Conservation (phyloP, 148 eudicot species). For the Agrostemma githago region DNA sequence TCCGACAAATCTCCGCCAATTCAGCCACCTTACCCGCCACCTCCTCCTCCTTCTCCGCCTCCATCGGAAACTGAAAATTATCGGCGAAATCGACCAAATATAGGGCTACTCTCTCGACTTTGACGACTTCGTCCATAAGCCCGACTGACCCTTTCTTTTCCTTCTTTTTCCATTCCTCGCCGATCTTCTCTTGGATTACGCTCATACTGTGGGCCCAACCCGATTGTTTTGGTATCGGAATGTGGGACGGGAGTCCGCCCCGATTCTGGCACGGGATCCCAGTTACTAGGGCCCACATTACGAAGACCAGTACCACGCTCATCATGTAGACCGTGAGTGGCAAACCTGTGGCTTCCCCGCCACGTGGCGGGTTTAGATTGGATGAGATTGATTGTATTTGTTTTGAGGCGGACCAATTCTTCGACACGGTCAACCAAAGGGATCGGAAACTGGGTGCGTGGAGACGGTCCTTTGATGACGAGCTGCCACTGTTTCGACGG, state of each 20-base stretch:
- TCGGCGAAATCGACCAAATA: constrained; percentile 49
- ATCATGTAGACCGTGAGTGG: constrained; percentile 62
- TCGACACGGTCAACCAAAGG: constrained; percentile 59
- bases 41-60: constrained; percentile 57
- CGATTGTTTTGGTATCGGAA: constrained; percentile 55
- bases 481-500: constrained; percentile 33
- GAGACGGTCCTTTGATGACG: constrained; percentile 28
- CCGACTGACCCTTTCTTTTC: constrained; percentile 79
- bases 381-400: constrained; percentile 74
- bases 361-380: constrained; percentile 70
- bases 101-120: constrained; percentile 48
- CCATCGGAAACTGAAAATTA: constrained; percentile 60
- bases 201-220: constrained; percentile 61
- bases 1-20: constrained; percentile 54
- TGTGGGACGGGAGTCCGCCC: constrained; percentile 56
- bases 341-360: constrained; percentile 56
- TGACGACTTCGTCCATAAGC: constrained; percentile 66
- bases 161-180: constrained; percentile 88
- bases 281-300: constrained; percentile 83
- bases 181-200: constrained; percentile 72
- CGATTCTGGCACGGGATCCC: constrained; percentile 87
- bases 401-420: constrained; percentile 83
- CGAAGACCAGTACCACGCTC: constrained; percentile 60
- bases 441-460: constrained; percentile 50
- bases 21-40: constrained; percentile 56